Percentiles rank a stretch among this genome's conserved stretches.
These are phyloP conservation scores for Hypoxylon perforatum DNA, from an alignment of 495 filamentous ascomycete species.

Conservation along the genomic window DNA sequence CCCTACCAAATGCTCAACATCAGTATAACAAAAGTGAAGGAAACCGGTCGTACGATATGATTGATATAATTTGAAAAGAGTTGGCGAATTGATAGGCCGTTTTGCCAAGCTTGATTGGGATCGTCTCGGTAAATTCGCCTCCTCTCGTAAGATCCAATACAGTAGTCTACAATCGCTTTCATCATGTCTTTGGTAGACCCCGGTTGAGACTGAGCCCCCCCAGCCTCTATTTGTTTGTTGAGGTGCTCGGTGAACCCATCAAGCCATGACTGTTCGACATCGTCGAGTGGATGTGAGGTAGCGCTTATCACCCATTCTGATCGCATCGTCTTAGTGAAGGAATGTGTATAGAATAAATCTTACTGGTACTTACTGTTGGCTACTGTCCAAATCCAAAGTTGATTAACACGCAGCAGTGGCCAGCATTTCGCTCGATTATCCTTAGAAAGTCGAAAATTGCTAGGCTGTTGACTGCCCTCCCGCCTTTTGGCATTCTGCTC, in stretches of 20 bases:
- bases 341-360: neutral
- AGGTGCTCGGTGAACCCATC: constrained; percentile 26
- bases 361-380: constrained; percentile 6
- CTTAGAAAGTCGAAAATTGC: neutral
- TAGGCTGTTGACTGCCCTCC: neutral
- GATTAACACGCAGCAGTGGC: constrained; percentile 18
- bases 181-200: constrained; percentile 28
- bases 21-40: neutral
- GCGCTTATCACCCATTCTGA: constrained; percentile 19
- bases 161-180: constrained; percentile 26
- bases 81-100: constrained; percentile 27
- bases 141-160: constrained; percentile 19
- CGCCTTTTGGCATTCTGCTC: neutral
- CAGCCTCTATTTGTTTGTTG: constrained; percentile 16
- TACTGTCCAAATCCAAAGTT: constrained; percentile 29
- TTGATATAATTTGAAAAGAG: constrained; percentile 32
- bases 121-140: constrained; percentile 3
- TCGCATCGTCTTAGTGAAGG: constrained; percentile 4
- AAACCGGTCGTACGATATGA: constrained; percentile 11
- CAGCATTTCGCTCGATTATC: neutral
- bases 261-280: constrained; percentile 18
- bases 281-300: constrained; percentile 20
- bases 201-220: constrained; percentile 23
- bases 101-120: constrained; percentile 7
- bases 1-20: constrained; percentile 9